These are phyloP conservation scores for Camelina neglecta DNA, from an alignment of 345 rosid genomes.

Conservation along the genomic window DNA sequence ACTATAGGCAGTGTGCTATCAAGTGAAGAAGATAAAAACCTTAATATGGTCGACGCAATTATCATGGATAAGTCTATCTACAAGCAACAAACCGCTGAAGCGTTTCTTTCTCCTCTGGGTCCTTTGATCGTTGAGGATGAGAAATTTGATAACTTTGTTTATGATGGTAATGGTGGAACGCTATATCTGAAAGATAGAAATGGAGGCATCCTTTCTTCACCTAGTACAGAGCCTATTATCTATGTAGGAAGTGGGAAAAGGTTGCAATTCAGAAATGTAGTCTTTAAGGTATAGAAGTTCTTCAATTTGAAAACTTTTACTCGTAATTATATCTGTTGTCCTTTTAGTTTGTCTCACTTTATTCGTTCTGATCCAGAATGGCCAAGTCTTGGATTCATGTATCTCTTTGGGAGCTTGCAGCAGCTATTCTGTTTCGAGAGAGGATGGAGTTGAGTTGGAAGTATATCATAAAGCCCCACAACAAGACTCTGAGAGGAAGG, in stretches of 20 bases:
- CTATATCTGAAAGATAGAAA: conserved; percentile 74
- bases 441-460: conserved; percentile 71
- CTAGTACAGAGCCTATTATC: conserved; percentile 75
- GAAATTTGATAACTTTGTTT: conserved; percentile 69
- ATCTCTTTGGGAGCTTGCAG: conserved; percentile 78
- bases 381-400: conserved; percentile 88
- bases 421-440: conserved; percentile 70
- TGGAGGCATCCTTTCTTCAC: conserved; percentile 63
- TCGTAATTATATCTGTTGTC: conserved; percentile 16
- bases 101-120: conserved; percentile 73
- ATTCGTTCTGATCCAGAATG: conserved; percentile 59
- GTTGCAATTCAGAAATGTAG: conserved; percentile 82
- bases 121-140: conserved; percentile 90
- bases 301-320: not conserved
- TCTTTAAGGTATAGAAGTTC: conserved; percentile 63
- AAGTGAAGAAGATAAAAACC: conserved; percentile 66
- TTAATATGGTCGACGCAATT: conserved; percentile 61
- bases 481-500: conserved; percentile 48
- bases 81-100: conserved; percentile 66
- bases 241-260: conserved; percentile 80
- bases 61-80: conserved; percentile 66
- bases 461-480: conserved; percentile 53
- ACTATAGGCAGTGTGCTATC: conserved; percentile 69
- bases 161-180: conserved; percentile 90
- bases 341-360: conserved; percentile 25